Evolutionary conservation across 805 yeast genomes (phyloP).

Genomic region (Hanseniaspora vineae): DNA sequence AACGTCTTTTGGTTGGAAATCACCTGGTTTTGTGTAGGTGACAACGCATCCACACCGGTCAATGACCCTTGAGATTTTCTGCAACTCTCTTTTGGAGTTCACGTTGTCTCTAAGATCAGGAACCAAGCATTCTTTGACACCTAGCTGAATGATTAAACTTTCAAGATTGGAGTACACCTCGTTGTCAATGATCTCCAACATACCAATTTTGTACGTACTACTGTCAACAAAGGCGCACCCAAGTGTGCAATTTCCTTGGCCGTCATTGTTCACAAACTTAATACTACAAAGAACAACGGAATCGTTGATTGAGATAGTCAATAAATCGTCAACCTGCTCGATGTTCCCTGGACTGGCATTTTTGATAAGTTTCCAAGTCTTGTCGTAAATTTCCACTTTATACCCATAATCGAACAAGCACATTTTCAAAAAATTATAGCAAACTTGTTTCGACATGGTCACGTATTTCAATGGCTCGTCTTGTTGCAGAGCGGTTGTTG

Average conservation of each 20-base stretch:
- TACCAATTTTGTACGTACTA: constrained; percentile 49
- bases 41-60: constrained; percentile 69
- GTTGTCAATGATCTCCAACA: constrained; percentile 74
- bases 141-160: constrained; percentile 74
- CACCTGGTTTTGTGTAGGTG: constrained; percentile 43
- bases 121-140: constrained; percentile 72
- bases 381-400: constrained; percentile 72
- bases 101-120: constrained; percentile 26
- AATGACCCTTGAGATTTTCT: constrained; percentile 56
- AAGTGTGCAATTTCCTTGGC: constrained; percentile 30
- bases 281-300: constrained; percentile 41
- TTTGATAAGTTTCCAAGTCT: constrained; percentile 41
- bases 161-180: constrained; percentile 77
- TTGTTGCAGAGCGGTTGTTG: constrained; percentile 32
- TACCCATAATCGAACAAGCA: constrained; percentile 59
- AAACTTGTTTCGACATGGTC: constrained; percentile 66
- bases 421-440: constrained; percentile 47
- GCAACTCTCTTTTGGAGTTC: constrained; percentile 28
- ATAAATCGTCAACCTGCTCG: constrained; percentile 60
- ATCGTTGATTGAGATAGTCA: constrained; percentile 33
- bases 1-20: constrained; percentile 52
- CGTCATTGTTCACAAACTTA: constrained; percentile 23
- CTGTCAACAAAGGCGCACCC: constrained; percentile 78
- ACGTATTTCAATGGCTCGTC: constrained; percentile 33
- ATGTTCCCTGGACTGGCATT: constrained; percentile 87